Evolutionary conservation across 78 protist genomes (phyloP).

Genomic region (Cavenderia fasciculata): DNA sequence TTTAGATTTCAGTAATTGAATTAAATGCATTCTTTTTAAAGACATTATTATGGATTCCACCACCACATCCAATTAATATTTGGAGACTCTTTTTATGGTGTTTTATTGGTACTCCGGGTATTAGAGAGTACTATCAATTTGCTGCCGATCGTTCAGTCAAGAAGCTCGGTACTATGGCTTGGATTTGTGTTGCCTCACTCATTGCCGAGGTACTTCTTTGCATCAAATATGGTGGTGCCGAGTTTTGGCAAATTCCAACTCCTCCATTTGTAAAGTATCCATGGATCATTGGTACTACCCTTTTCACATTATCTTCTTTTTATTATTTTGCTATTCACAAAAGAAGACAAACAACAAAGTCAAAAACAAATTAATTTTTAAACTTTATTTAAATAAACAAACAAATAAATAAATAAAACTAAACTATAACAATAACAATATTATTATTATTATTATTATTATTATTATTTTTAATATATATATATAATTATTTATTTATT

Average conservation of each 20-base stretch:
- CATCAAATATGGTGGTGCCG: constrained; percentile 82
- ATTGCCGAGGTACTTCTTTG: constrained; percentile 64
- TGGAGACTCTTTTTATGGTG: constrained; percentile 81
- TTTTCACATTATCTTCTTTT: constrained; percentile 6
- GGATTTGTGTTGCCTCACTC: constrained; percentile 79
- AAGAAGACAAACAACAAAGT: background rate
- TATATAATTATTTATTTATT: too few species aligned
- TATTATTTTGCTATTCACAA: constrained; percentile 58
- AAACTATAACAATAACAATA: too few species aligned
- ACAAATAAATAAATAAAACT: too few species aligned
- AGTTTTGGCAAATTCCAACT: constrained; percentile 43
- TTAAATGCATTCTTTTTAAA: constrained; percentile 87
- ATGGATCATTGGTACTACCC: constrained; percentile 48
- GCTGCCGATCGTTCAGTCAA: constrained; percentile 75
- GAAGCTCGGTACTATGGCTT: constrained; percentile 82
- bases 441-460: too few species aligned
- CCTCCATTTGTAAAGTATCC: constrained; percentile 73
- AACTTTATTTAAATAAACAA: too few species aligned
- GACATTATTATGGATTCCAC: constrained; percentile 84
- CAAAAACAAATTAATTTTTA: too few species aligned
- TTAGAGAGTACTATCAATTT: constrained; percentile 85
- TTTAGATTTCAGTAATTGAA: constrained; percentile 68
- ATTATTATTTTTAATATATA: too few species aligned
- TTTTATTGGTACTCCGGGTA: constrained; percentile 79
- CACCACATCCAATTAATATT: constrained; percentile 70